Base-by-base conservation (phyloP, 768 basidiomycete genomes). In the Phaeotremella fagi region DNA sequence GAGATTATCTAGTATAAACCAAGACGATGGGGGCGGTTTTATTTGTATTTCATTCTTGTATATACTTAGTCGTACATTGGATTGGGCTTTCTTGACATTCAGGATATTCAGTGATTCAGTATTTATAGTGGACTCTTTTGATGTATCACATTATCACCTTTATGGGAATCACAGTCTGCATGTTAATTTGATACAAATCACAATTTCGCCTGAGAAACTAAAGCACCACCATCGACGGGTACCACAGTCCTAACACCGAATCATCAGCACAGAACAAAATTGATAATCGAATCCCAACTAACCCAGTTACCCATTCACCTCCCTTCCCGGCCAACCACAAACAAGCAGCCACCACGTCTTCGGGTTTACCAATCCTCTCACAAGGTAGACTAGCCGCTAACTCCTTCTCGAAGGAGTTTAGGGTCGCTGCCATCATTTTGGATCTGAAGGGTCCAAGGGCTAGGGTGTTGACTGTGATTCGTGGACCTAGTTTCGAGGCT, bases 261-360 rank as follows among this genome's bases (percentile, higher is more conserved):
- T 22, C 15, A 44, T 41, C 9, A 41, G 38, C 6, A 12, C 38
- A 22, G 20, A 22, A 35, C 33, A 35, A 35, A n/a, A n/a, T 9
- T 9, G 9, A 35, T 35, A 16, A 16, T 4, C 11, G 26, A 28
- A 3, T 4, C 20, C 12, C 12, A 4, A 64, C 74, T 56, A 44
- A 75, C 68, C 76, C 85, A 29, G 81, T 85, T 42, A 85, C 78
- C 71, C 79, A 85, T 18, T 81, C 77, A 0, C 82, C 83, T 0
- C 82, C 84, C 29, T 78, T 78, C 48, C 81, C 81, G 12, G 82
- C 76, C 15, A 86, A 76, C 77, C 80, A 87, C 51, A 86, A 60
- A 37, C 80, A 82, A 16, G 83, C 77, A 0, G 82, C 84, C 0
- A 79, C 82, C 22, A 86, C 79, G 61, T 86, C 85, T 63, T 85